A percentile compares a stretch with the other conserved stretches of the same genome.
phyloP scores from a whole-genome alignment of 148 eudicot genomes.

The Rhododendron vialii region DNA sequence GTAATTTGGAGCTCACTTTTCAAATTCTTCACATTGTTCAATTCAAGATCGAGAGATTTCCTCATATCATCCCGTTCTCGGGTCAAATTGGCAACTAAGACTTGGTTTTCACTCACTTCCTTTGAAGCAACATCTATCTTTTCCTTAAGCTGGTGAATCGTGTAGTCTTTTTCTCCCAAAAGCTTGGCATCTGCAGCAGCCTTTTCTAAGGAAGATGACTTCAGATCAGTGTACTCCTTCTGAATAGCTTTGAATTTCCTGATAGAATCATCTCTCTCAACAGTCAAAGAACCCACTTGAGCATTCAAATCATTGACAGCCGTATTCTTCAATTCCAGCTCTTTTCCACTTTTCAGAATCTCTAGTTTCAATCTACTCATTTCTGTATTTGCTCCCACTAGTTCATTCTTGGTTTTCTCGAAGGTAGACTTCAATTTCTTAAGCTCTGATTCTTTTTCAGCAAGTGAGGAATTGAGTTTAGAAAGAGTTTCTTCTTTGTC shows the following conservation, averaged over 20 bases:
- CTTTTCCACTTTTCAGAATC: slow-evolving; percentile 33
- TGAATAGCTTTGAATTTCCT: slow-evolving; percentile 30
- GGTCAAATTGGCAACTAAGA: slow-evolving; percentile 43
- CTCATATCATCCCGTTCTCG: slow-evolving; percentile 45
- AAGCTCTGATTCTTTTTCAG: slow-evolving; percentile 48
- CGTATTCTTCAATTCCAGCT: slow-evolving; percentile 47
- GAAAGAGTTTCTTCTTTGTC: slow-evolving; percentile 54
- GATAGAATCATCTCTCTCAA: slow-evolving; percentile 42
- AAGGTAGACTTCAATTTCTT: slow-evolving; percentile 27
- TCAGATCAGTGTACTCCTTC: slow-evolving; percentile 44
- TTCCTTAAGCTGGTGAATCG: slow-evolving; percentile 42
- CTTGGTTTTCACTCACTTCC: slow-evolving; percentile 39
- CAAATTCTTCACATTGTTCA: slow-evolving; percentile 32
- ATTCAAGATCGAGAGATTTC: slow-evolving; percentile 43
- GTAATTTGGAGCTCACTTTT: slow-evolving; percentile 49
- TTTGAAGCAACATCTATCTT: slow-evolving; percentile 30
- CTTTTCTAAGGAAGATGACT: slow-evolving; percentile 36
- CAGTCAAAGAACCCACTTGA: slow-evolving; percentile 33
- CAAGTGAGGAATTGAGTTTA: slow-evolving; percentile 40
- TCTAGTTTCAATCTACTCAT: slow-evolving; percentile 36
- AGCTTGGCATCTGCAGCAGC: slow-evolving; percentile 49
- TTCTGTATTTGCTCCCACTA: slow-evolving; percentile 35
- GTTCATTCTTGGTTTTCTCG: slow-evolving; percentile 40
- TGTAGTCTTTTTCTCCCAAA: slow-evolving; percentile 44
- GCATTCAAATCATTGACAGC: slow-evolving; percentile 40